Conservation (phyloP, 2,329 filamentous ascomycete genomes). For the Calonectria leucothoes region DNA sequence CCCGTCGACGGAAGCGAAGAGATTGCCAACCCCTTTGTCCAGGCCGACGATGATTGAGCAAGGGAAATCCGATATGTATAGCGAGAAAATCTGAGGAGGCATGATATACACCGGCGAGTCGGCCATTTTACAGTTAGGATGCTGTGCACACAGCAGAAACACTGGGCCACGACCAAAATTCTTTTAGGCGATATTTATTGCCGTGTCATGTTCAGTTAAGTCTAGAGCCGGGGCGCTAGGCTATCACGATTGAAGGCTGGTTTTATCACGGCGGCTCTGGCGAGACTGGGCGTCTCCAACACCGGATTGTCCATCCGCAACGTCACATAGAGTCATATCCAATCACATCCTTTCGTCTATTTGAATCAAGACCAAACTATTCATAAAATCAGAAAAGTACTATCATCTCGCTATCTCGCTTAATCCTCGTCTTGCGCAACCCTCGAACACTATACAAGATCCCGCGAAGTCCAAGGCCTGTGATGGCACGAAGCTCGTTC, state of each 20-base stretch:
- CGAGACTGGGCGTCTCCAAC: constrained; percentile 2
- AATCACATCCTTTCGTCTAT: constrained; percentile 20
- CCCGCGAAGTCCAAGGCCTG: constrained; percentile 20
- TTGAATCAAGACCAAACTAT: constrained; percentile 37
- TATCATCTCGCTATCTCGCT: constrained; percentile 32
- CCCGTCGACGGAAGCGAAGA: constrained; percentile 95
- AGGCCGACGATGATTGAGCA: constrained; percentile 72
- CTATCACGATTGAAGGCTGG: background rate
- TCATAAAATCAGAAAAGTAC: constrained; percentile 36
- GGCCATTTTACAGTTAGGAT: constrained; percentile 5
- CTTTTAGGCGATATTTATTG: constrained; percentile 13
- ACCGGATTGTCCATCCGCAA: constrained; percentile 19
- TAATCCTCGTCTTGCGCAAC: constrained; percentile 14
- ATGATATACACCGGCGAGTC: constrained; percentile 1
- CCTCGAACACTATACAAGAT: constrained; percentile 31
- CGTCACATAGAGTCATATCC: constrained; percentile 22
- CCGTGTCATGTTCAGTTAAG: constrained; percentile 21
- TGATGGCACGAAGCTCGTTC: constrained; percentile 21
- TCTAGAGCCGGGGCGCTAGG: constrained; percentile 7
- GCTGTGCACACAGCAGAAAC: constrained; percentile 8
- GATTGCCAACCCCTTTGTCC: constrained; percentile 92
- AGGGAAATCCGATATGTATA: background rate
- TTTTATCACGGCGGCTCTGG: constrained; percentile 1
- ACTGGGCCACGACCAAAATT: background rate
- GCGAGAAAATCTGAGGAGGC: constrained; percentile 13